Evolutionary conservation across 495 filamentous ascomycete species (phyloP), one percentile per base, ranked within the genome.

Genomic region (Penicillium flavigenum): DNA sequence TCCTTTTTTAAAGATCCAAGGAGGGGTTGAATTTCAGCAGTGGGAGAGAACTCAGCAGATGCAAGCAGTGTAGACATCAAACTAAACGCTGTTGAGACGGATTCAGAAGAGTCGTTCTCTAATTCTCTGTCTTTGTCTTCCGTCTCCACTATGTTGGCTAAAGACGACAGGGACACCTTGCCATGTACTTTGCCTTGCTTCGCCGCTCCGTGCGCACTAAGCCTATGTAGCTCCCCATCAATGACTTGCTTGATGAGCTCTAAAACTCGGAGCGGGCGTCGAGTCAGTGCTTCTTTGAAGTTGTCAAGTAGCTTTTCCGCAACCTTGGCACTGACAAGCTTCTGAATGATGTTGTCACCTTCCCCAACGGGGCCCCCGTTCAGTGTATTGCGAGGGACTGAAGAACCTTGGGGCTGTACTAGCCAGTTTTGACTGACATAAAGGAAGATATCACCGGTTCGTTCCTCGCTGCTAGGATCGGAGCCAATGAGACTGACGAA

Each of bases 41-140:
- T 78, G 26, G 72, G 77, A 19, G 78, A 76, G 56, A 88, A 89
- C 19, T 80, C 83, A 0, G 86, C 78, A 5, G 83, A 82, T 1
- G 87, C 83, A 36, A 90, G 61, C 26, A 89, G 76, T 32, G 86
- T 82, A 47, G 86, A 88, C 5, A 91, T 69, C 16, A 91, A 69
- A 57, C 86, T 89, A 45, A 91, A 80, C 1, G 84, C 83, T 8
- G 85, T 77, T 2, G 81, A 70, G 3, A 83, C 67, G 0, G 82
- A 79, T 49, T 80, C 79, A 6, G 61, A 59, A 42, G 75, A 68
- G 29, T 86, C 86, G 42, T 82, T 73, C 11, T 76, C 73, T 0
- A 62, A 43, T 44, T 52, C 53, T 10, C 58, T 53, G 26, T 58
- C 52, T 36, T 58, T 12, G 3, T 57, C 50, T 19, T 68, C 47